A percentile compares a stretch with the other conserved stretches of the same genome.
phyloP scores from a whole-genome alignment of 805 yeast genomes.

The Teunomyces lycoperdinae region DNA sequence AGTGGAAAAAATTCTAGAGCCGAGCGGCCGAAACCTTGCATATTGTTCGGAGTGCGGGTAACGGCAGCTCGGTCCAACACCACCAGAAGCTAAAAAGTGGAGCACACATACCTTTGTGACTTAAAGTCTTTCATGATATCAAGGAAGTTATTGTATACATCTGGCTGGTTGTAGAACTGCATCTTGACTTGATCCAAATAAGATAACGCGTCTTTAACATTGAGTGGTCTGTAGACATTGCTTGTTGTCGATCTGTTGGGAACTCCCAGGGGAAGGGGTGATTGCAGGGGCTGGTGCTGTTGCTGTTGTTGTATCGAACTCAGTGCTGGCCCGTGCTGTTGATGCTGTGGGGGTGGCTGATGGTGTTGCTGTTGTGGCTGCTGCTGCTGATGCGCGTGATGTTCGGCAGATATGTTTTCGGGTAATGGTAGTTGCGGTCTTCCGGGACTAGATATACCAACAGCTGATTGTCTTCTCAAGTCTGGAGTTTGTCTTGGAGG shows the following conservation, averaged over 20 bases:
- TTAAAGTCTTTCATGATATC: slow-evolving; percentile 99
- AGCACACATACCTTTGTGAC: slow-evolving; percentile 65
- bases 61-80: not conserved
- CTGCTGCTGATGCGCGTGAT: slow-evolving; percentile 18
- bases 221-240: slow-evolving; percentile 69
- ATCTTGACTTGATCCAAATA: slow-evolving; percentile 94
- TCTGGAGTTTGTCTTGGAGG: slow-evolving; percentile 20
- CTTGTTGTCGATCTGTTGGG: slow-evolving; percentile 42
- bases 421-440: slow-evolving; percentile 27
- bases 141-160: slow-evolving; percentile 90
- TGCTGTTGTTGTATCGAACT: slow-evolving; percentile 4
- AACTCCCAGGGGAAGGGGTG: slow-evolving; percentile 26
- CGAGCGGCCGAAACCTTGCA: slow-evolving; percentile 2
- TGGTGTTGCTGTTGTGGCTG: slow-evolving; percentile 9
- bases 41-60: not conserved
- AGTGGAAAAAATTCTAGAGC: not conserved
- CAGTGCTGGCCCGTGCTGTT: slow-evolving; percentile 6
- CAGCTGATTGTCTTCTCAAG: slow-evolving; percentile 24
- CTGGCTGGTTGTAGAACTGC: slow-evolving; percentile 89
- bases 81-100: slow-evolving; percentile 1
- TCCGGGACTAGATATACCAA: slow-evolving; percentile 13
- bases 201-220: slow-evolving; percentile 93
- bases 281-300: slow-evolving; percentile 10
- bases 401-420: slow-evolving; percentile 21
- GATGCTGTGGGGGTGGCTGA: slow-evolving; percentile 9